Evolutionary conservation across 495 filamentous ascomycete species (phyloP), one percentile per base, ranked within the genome.

Genomic region (Usnea hakonensis): DNA sequence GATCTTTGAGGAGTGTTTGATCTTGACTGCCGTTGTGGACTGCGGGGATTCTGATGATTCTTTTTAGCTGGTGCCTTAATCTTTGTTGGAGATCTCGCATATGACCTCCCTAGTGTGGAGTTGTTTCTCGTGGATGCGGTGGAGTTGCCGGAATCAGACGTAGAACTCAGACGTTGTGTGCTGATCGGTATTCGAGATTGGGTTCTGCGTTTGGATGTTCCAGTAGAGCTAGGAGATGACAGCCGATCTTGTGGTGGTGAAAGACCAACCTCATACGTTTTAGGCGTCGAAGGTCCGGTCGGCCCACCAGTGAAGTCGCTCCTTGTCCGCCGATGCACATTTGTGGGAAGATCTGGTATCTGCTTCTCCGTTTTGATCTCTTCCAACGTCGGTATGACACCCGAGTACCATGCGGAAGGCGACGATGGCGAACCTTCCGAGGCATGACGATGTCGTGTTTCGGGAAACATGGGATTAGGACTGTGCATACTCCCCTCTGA

Each of bases 151-250:
- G 79, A 75, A 48, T 75, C 78, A 63, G 80, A 80, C 65, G 74
- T 76, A 59, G 75, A 68, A 60, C 74, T 78, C 21, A 74, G 67
- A 43, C 80, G 76, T 67, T 76, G 75, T 56, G 77, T 78, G 59
- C 77, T 80, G 21, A 84, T 66, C 28, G 83, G 83, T 75, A 85
- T 85, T 67, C 81, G 79, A 44, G 83, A 86, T 63, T 76, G 79
- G 66, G 80, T 77, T 72, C 77, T 75, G 55, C 78, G 72, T 59
- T 74, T 78, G 32, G 65, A 62, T 13, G 62, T 65, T 19, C 60
- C 66, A 40, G 66, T 54, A n/a, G 67, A 63, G 26, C 58, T 67
- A 16, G 69, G 66, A 54, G 67, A 58, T 36, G 61, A 60, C 17
- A 57, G 53, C 5, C 44, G 61, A 52, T 55, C 44, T 21, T 38